Conservation (phyloP, 164 flowering plant species). For the Stephania japonica region DNA sequence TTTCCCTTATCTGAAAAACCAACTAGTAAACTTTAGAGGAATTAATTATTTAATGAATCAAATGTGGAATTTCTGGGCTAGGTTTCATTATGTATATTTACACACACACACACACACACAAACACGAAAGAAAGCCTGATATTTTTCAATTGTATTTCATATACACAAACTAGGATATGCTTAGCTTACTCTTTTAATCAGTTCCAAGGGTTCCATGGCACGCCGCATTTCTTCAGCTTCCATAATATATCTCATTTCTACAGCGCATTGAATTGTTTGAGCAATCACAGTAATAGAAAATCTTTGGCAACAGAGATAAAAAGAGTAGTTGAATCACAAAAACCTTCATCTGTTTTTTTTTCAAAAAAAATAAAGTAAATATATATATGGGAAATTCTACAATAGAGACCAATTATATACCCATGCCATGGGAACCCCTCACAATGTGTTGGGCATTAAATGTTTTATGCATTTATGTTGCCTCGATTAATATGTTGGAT, state of each 20-base stretch:
- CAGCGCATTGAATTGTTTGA: conserved; percentile 35
- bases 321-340: no score
- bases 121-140: neutral
- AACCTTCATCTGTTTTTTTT: no score
- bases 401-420: no score
- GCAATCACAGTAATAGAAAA: neutral
- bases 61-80: neutral
- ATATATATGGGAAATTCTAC: no score
- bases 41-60: conserved; percentile 1
- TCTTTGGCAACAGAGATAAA: neutral
- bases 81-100: neutral
- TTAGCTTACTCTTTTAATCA: conserved; percentile 71
- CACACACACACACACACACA: neutral
- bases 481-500: no score
- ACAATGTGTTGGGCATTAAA: no score
- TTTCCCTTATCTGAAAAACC: conserved; percentile 63
- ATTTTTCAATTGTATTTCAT: neutral
- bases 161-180: neutral
- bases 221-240: conserved; percentile 77
- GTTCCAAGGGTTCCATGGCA: conserved; percentile 70
- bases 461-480: no score
- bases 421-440: no score
- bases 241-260: conserved; percentile 35
- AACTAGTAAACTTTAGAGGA: neutral
- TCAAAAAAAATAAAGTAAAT: no score